phyloP scores from a whole-genome alignment of 2,329 filamentous ascomycete genomes.

The Corniculantispora saksenae region DNA sequence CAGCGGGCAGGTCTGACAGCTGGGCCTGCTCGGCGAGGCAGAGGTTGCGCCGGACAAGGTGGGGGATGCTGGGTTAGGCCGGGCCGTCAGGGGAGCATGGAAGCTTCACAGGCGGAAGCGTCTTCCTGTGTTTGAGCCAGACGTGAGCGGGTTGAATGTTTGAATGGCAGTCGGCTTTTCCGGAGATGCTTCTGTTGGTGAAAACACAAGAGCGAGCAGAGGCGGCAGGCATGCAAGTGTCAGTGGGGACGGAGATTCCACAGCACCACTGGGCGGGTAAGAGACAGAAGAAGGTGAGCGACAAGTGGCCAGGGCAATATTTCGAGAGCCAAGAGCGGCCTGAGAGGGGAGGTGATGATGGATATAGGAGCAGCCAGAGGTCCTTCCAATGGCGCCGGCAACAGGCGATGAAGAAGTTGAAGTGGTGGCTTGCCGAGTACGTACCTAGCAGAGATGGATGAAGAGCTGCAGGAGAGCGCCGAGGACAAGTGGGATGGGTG shows the following conservation, averaged over 20 bases:
- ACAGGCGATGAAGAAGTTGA: constrained; percentile 13
- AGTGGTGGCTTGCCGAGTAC: constrained; percentile 10
- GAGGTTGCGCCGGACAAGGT: constrained; percentile 3
- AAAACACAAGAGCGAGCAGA: constrained; percentile 12
- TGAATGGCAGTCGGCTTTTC: not conserved
- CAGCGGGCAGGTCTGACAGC: constrained; percentile 11
- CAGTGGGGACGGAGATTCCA: constrained; percentile 9
- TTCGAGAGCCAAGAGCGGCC: not conserved
- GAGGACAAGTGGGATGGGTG: constrained; percentile 10
- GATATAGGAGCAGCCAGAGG: not conserved
- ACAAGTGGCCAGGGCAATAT: constrained; percentile 7
- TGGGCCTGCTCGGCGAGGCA: constrained; percentile 9
- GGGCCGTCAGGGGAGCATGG: not conserved
- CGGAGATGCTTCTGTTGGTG: not conserved
- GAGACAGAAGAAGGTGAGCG: constrained; percentile 10
- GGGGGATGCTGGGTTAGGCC: not conserved
- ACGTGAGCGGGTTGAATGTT: not conserved
- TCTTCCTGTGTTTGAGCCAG: not conserved
- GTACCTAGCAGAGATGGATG: constrained; percentile 1
- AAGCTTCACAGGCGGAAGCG: not conserved
- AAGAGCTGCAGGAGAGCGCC: constrained; percentile 1
- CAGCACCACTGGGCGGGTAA: not conserved
- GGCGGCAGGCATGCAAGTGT: constrained; percentile 8
- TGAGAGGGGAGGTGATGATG: not conserved
- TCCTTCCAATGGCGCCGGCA: not conserved